Evolutionary conservation across 2,329 filamentous ascomycete genomes (phyloP).

Genomic region (Aspergillus neoniger): DNA sequence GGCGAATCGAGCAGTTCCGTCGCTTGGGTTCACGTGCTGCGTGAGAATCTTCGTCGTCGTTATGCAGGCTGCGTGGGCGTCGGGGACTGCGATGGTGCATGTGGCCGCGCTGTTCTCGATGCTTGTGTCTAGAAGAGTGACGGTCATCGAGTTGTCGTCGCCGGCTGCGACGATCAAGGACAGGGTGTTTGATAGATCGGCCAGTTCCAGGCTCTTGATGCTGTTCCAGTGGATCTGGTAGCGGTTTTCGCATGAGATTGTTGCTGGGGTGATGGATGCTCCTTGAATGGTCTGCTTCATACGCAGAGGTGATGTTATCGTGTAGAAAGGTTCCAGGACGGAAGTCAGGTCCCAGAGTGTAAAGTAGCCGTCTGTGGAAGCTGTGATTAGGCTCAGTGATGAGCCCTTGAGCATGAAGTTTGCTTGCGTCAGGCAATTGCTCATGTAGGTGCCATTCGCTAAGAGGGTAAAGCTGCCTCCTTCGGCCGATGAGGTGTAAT

Average conservation of each 20-base stretch:
- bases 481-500: constrained; percentile 32
- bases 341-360: constrained; percentile 58
- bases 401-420: constrained; percentile 41
- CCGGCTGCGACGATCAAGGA: constrained; percentile 72
- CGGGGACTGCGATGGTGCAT: constrained; percentile 38
- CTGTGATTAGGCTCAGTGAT: constrained; percentile 57
- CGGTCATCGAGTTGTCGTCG: constrained; percentile 79
- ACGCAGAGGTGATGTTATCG: constrained; percentile 22
- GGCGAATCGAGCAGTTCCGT: constrained; percentile 19
- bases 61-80: constrained; percentile 49
- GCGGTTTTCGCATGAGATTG: constrained; percentile 38
- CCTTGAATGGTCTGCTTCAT: constrained; percentile 28
- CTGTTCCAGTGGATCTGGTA: constrained; percentile 74
- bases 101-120: constrained; percentile 23
- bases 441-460: constrained; percentile 63
- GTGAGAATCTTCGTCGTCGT: constrained; percentile 41
- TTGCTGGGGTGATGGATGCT: constrained; percentile 17
- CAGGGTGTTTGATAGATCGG: constrained; percentile 33
- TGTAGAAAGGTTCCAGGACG: constrained; percentile 33
- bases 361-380: constrained; percentile 79
- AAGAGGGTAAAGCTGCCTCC: constrained; percentile 45
- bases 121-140: constrained; percentile 49
- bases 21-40: constrained; percentile 6
- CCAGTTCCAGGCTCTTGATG: constrained; percentile 61
- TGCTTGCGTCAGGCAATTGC: constrained; percentile 73